These are phyloP conservation scores for Coniosporium apollinis DNA, from an alignment of 495 filamentous ascomycete species.

Conservation along the genomic window DNA sequence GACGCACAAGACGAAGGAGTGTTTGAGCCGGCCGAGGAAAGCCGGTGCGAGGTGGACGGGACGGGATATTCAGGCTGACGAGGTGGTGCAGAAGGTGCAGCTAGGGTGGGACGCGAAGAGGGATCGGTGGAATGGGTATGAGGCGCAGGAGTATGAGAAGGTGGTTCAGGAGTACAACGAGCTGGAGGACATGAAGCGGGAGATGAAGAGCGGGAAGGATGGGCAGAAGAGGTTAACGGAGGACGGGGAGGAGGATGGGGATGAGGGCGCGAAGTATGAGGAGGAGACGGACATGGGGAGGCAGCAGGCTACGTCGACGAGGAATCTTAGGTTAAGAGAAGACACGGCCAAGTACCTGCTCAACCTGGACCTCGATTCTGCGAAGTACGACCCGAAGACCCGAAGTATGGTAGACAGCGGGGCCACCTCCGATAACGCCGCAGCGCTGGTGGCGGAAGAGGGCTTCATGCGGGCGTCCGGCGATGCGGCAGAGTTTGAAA, in stretches of 20 bases:
- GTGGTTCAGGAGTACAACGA: constrained; percentile 81
- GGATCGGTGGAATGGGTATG: constrained; percentile 95
- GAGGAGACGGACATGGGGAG: constrained; percentile 95
- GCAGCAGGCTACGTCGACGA: constrained; percentile 74
- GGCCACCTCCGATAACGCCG: constrained; percentile 65
- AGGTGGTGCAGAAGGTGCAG: constrained; percentile 66
- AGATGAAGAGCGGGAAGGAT: constrained; percentile 21
- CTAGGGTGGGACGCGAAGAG: constrained; percentile 97
- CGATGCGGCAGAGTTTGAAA: constrained; percentile 89
- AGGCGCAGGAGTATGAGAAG: constrained; percentile 65
- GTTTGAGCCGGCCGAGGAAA: constrained; percentile 74
- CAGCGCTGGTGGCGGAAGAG: constrained; percentile 82
- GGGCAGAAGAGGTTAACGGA: constrained; percentile 14
- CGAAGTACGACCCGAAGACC: constrained; percentile 96
- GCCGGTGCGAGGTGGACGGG: constrained; percentile 87
- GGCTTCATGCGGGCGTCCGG: constrained; percentile 81
- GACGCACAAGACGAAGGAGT: constrained; percentile 91
- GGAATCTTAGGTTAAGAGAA: constrained; percentile 81
- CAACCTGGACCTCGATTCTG: constrained; percentile 88
- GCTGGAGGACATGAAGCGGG: constrained; percentile 62
- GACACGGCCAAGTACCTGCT: constrained; percentile 97
- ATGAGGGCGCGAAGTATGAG: constrained; percentile 66
- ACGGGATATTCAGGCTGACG: constrained; percentile 82
- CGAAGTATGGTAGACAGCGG: constrained; percentile 84
- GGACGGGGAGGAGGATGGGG: constrained; percentile 32